phyloP scores from a whole-genome alignment of 78 protist genomes.

The Thecamonas trahens region DNA sequence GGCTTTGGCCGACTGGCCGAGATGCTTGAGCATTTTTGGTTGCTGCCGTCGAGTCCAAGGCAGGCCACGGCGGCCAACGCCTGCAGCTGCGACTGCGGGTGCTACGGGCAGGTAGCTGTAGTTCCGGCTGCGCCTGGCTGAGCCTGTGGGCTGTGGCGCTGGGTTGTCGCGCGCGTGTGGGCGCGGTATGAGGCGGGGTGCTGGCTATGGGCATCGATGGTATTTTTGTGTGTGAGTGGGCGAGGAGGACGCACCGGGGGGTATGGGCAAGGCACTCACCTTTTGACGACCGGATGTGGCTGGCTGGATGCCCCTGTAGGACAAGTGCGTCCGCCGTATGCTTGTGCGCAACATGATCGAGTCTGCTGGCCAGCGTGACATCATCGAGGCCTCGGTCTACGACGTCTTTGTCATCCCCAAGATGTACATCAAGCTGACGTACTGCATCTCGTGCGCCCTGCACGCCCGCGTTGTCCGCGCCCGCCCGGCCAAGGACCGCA shows the following conservation, averaged over 20 bases:
- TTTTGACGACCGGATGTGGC: background rate
- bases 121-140: too few relatives aligned
- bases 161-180: background rate
- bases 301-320: conserved; percentile 36
- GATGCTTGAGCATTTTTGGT: background rate
- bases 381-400: conserved; percentile 76
- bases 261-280: too few relatives aligned
- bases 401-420: conserved; percentile 75
- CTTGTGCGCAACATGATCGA: conserved; percentile 93
- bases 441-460: conserved; percentile 97
- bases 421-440: conserved; percentile 89
- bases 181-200: too few relatives aligned
- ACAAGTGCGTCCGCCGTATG: conserved; percentile 91
- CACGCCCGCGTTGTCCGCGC: conserved; percentile 94
- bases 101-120: too few relatives aligned
- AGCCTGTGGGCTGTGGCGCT: too few relatives aligned
- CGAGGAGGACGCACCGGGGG: too few relatives aligned
- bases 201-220: too few relatives aligned
- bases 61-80: too few relatives aligned
- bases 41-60: too few relatives aligned
- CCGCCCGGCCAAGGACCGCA: conserved; percentile 73
- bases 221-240: too few relatives aligned
- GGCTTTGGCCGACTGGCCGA: background rate
- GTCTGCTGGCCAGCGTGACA: conserved; percentile 85
- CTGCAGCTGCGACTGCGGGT: too few relatives aligned